These are phyloP conservation scores for Scheffersomyces amazonensis DNA, from an alignment of 805 yeast species.

Conservation along the genomic window DNA sequence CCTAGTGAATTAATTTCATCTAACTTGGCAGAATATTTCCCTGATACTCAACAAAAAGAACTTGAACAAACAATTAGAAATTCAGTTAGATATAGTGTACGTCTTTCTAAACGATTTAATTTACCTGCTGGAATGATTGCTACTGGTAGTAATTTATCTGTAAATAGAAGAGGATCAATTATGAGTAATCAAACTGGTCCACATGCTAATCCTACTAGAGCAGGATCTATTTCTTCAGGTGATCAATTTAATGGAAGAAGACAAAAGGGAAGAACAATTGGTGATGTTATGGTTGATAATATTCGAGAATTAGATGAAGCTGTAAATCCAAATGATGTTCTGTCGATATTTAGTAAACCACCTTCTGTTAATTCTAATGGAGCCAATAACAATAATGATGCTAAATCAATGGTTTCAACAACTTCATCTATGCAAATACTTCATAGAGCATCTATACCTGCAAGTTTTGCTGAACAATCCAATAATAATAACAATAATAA, in stretches of 20 bases:
- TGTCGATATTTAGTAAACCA: conserved; percentile 22
- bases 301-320: conserved; percentile 55
- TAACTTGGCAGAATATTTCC: conserved; percentile 87
- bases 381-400: conserved; percentile 12
- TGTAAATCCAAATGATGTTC: conserved; percentile 23
- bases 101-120: conserved; percentile 46
- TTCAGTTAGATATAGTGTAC: conserved; percentile 75
- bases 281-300: conserved; percentile 59
- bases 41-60: conserved; percentile 68
- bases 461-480: conserved; percentile 23
- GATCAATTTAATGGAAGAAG: conserved; percentile 12
- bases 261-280: conserved; percentile 45
- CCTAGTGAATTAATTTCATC: conserved; percentile 89
- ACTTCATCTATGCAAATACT: conserved; percentile 8
- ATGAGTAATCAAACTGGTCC: conserved; percentile 9
- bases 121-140: conserved; percentile 13
- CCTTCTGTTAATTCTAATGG: background rate
- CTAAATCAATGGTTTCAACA: conserved; percentile 12
- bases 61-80: conserved; percentile 79
- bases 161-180: conserved; percentile 10
- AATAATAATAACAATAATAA: conserved; percentile 12
- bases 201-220: conserved; percentile 7
- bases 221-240: conserved; percentile 19
- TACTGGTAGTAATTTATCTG: conserved; percentile 6
- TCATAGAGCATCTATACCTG: conserved; percentile 24